Evolutionary conservation across 2,329 filamentous ascomycete species (phyloP).

Genomic region (Ceratocystis destructans): DNA sequence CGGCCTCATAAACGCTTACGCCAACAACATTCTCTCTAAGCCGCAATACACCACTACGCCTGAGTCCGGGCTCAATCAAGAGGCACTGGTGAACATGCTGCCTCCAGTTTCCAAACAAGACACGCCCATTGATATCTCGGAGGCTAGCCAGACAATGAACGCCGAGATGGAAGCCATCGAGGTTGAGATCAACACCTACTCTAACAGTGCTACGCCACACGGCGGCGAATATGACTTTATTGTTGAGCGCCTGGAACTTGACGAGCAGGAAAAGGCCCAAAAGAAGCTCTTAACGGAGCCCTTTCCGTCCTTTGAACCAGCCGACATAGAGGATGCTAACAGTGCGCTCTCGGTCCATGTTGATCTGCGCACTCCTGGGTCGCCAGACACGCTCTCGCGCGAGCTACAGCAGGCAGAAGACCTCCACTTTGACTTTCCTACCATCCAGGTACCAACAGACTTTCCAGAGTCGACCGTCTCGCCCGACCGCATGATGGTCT

Average conservation of each 20-base stretch:
- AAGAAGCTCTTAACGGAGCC: neutral
- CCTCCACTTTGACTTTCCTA: neutral
- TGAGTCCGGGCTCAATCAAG: neutral
- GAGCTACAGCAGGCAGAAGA: neutral
- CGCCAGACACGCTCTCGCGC: neutral
- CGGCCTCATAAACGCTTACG: neutral
- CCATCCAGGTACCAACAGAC: neutral
- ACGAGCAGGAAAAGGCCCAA: neutral
- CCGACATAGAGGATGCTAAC: conserved; percentile 10
- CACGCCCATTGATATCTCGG: neutral
- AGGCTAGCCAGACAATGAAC: conserved; percentile 23
- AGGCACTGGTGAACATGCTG: neutral
- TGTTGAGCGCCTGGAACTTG: neutral
- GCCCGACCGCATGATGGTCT: conserved; percentile 8
- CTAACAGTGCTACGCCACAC: neutral
- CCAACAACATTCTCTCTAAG: neutral
- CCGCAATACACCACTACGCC: neutral
- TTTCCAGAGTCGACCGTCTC: neutral
- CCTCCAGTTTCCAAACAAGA: neutral
- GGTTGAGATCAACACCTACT: conserved; percentile 7
- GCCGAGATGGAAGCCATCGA: conserved; percentile 6
- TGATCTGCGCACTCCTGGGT: neutral
- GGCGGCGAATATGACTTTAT: conserved; percentile 9
- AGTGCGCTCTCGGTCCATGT: neutral
- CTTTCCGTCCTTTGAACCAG: neutral